Evolutionary conservation across 345 rosid species (phyloP), one percentile per base, ranked within the genome.

Genomic region (Hirschfeldia incana): DNA sequence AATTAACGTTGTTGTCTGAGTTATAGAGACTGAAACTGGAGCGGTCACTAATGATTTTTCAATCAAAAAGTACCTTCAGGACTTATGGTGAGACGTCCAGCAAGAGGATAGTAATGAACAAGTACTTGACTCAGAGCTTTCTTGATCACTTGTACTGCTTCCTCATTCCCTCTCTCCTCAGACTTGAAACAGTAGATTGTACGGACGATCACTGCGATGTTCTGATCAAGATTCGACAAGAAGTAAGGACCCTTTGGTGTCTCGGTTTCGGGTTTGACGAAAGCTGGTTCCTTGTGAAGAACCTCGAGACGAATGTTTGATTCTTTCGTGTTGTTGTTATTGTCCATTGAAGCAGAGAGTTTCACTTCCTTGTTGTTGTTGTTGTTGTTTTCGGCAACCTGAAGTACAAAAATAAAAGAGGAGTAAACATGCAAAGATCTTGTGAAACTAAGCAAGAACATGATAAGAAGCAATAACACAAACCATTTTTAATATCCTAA

Each of bases 161-260:
- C 78, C 44, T 85, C 88, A 17, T 88, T 90, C 60, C 93, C 97
- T 77, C 63, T 88, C 68, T 84, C 87, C 0, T 86, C 87, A 0
- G 97, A 84, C 78, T 87, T 88, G 85, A 88, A 94, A 83, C 92
- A 92, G 77, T 92, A 90, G 26, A 92, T 85, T 2, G 98, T 94
- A 0, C 91, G 91, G 15, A 94, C 89, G 46, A 87, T 86, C 62
- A 89, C 93, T 0, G 97, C 94, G 9, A 92, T 86, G 88, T 92
- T 92, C 69, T 94, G 98, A 75, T 94, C 97, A 67, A 92, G 94
- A 84, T 94, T 94, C 0, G 98, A 94, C 67, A 94, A 89, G 83
- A 90, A 94, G 80, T 88, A 92, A 3, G 89, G 82, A 69, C 96
- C 98, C 80, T 88, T 90, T 74, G 69, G 81, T 44, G 98, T 92